phyloP scores from a whole-genome alignment of 306 rosid genomes.

The Pterocarpus macrocarpus region DNA sequence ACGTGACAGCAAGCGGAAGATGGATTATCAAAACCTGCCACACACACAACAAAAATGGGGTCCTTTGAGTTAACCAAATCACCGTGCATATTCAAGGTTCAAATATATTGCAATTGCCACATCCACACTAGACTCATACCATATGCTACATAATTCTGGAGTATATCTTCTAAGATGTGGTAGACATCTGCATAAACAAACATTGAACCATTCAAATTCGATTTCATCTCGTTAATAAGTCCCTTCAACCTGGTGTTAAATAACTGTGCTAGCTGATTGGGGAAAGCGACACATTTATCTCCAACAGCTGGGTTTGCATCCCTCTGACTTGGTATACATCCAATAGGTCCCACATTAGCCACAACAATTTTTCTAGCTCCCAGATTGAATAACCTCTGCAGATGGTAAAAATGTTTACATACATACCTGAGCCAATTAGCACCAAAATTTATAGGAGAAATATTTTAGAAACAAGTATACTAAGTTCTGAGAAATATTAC shows the following conservation, averaged over 20 bases:
- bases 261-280: conserved; percentile 62
- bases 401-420: background rate
- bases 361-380: conserved; percentile 77
- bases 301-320: conserved; percentile 64
- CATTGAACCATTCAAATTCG: conserved; percentile 51
- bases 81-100: conserved; percentile 19
- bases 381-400: conserved; percentile 70
- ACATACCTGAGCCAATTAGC: background rate
- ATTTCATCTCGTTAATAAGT: conserved; percentile 58
- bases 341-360: conserved; percentile 81
- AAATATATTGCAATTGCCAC: background rate
- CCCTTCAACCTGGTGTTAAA: conserved; percentile 63
- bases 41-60: background rate
- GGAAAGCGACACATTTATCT: conserved; percentile 55
- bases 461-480: background rate
- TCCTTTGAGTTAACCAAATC: background rate
- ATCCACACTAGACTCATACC: conserved; percentile 47
- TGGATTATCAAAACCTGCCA: conserved; percentile 66
- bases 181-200: conserved; percentile 79
- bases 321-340: conserved; percentile 79
- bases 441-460: background rate
- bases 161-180: conserved; percentile 62
- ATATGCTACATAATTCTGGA: conserved; percentile 54
- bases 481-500: conserved; percentile 45
- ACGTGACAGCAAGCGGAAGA: conserved; percentile 64